A percentile compares a stretch with the other conserved stretches of the same genome.
Evolutionary conservation across 768 basidiomycete genomes (phyloP).

Genomic region (Ramaria sp.): DNA sequence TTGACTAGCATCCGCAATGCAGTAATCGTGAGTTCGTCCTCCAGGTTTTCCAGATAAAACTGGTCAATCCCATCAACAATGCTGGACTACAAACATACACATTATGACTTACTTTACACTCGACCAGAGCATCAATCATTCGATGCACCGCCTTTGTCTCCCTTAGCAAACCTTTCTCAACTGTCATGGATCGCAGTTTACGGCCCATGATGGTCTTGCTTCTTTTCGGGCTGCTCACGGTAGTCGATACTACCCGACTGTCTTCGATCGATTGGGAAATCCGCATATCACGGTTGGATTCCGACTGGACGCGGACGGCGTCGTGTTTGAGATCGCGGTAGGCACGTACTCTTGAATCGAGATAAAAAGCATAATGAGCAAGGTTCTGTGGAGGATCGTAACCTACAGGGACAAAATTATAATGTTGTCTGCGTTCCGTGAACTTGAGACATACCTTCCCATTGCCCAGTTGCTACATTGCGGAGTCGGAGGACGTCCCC

Average conservation of each 20-base stretch:
- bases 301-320: conserved; percentile 85
- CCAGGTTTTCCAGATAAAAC: conserved; percentile 91
- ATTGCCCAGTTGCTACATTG: conserved; percentile 70
- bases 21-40: conserved; percentile 82
- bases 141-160: conserved; percentile 87
- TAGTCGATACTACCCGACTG: conserved; percentile 25
- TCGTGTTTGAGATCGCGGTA: conserved; percentile 92
- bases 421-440: not conserved
- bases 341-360: conserved; percentile 78
- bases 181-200: conserved; percentile 82
- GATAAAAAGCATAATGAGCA: conserved; percentile 76
- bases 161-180: conserved; percentile 89
- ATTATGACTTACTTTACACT: conserved; percentile 61
- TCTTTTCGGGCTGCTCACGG: conserved; percentile 22
- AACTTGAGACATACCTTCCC: conserved; percentile 59
- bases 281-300: conserved; percentile 80
- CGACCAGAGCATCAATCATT: conserved; percentile 80
- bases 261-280: conserved; percentile 55
- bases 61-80: conserved; percentile 20
- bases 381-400: conserved; percentile 81
- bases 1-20: conserved; percentile 92
- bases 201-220: conserved; percentile 75
- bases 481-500: conserved; percentile 72
- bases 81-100: not conserved
- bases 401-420: conserved; percentile 32